Base-by-base conservation (phyloP, 768 basidiomycete genomes). In the Boletus sensibilis region DNA sequence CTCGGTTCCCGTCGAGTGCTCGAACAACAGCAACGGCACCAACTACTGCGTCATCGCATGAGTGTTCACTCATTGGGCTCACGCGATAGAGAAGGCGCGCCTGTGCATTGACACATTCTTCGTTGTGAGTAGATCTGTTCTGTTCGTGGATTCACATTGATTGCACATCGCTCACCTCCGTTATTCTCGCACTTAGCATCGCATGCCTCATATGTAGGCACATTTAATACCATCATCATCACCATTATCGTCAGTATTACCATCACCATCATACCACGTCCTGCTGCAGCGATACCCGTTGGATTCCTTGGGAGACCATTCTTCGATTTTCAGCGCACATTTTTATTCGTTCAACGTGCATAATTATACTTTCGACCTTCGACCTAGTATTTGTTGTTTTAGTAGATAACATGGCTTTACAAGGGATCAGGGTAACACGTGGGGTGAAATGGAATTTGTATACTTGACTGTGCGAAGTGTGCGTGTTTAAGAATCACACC, bases 281-380 rank as follows among this genome's bases (percentile, higher is more conserved):
- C 55, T 35, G 45, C 21, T 14, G 27, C 46, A 55, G 56, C 55
- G 27, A 54, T 34, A 55, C 41, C 31, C 25, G 31, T 54, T 41
- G 46, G 51, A 53, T 57, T 55, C 48, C 23, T 48, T 49, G 43
- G 31, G 38, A 48, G 18, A 12, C 11, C 20, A 37, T 53, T 41
- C 38, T 52, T 46, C 18, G 33, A 38, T 40, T 57, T 58, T 58
- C 11, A 18, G 44, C 50, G 52, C 63, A 63, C 56, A 42, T 40
- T 34, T 31, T 51, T 52, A 27, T 63, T 64, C 51, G 55, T 68
- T 69, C 50, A 35, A 20, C 41, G 63, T 57, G 57, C 58, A 58
- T 51, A 57, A 20, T 20, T 35, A 50, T 60, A 60, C 3, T 39
- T 68, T 68, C 68, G 65, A 59, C 50, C n/a, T 67, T 65, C 58